Base-by-base conservation (phyloP, 768 basidiomycete species). In the Podaxis sp. region DNA sequence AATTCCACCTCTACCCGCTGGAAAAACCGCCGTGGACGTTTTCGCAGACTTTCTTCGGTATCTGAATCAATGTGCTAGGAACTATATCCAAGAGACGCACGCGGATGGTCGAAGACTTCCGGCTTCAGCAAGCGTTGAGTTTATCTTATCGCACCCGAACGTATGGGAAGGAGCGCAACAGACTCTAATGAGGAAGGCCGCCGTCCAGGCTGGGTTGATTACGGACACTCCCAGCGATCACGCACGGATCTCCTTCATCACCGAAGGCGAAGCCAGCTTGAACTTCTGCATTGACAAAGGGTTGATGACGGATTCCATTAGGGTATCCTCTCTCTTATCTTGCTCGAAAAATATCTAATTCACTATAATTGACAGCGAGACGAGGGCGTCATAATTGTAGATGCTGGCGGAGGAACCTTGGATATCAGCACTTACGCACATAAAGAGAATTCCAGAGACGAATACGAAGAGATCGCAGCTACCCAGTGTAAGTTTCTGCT, bases 161-260 rank as follows among this genome's bases (percentile, higher is more conserved):
- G 84, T 82, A 0, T 87, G 86, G 86, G 85, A 80, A 62, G 82
- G 83, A 0, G 70, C 67, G 0, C 86, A 88, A 64, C 86, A 87
- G 63, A 70, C 70, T 12, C 73, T 79, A 64, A 82, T 87, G 74
- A 78, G 85, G 4, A 67, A 69, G 25, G 85, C 86, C 0, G 84
- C 84, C 0, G 69, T 80, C 3, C 56, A 70, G 15, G 86, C 82
- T 0, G 82, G 82, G 11, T 75, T 88, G 19, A 70, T 87, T 9
- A 68, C 77, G 0, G 66, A 78, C 54, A 75, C 71, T 0, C 56
- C 65, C 0, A 75, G 73, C 3, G 79, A 75, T 0, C 75, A 72
- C 12, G 69, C 73, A 4, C 78, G 82, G 0, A 65, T 86, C 3
- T 76, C 77, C 5, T 80, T 87, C 57, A 75, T 86, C 22, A 85